Base-by-base conservation (phyloP, 2,329 filamentous ascomycete genomes). In the Microsporum audouinii region DNA sequence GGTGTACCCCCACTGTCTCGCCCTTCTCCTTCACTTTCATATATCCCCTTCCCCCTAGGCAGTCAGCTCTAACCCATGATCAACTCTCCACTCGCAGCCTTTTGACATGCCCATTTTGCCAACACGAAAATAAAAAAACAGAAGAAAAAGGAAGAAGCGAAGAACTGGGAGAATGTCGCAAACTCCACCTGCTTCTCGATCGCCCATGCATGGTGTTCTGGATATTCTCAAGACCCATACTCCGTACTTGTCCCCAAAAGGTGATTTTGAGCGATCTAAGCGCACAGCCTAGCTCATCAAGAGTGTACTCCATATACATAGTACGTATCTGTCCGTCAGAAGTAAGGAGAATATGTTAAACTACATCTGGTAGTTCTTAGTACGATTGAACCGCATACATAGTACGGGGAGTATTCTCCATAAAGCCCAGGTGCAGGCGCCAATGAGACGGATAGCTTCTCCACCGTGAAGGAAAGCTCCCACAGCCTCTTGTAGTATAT, bases 121-220 rank as follows among this genome's bases (percentile, higher is more conserved):
- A n/a, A n/a, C 27, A 49, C 8, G 45, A 55, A 53, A 41, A 41
- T 41, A 31, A 53, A 29, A 55, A 33, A 55, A 53, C 17, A 23
- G 17, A 31, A 53, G 49, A 55, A 55, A 55, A n/a, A 55, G 33
- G 31, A 34, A 34, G 31, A 49, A 29, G 17, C 17, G n/a, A 23
- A 23, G 31, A 23, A 49, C 17, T 27, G 27, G 8, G 27, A 14
- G 45, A 31, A 49, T 49, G 45, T 23, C 45, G 45, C 10, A 49
- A 29, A 49, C 45, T 49, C 45, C 45, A 49, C 45, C 23, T 14
- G 45, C 29, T 36, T 55, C 49, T 36, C 12, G 49, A 55, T 33
- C 49, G 33, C 38, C 49, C 49, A 55, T 55, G 49, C 49, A 55
- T 55, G 49, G 31, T 55, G 49, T 55, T 55, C 49, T 55, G 49